Percentiles rank a stretch among this genome's conserved stretches.
These are phyloP conservation scores for Colletotrichum euphorbiae DNA, from an alignment of 2,329 filamentous ascomycete genomes.

Conservation along the genomic window DNA sequence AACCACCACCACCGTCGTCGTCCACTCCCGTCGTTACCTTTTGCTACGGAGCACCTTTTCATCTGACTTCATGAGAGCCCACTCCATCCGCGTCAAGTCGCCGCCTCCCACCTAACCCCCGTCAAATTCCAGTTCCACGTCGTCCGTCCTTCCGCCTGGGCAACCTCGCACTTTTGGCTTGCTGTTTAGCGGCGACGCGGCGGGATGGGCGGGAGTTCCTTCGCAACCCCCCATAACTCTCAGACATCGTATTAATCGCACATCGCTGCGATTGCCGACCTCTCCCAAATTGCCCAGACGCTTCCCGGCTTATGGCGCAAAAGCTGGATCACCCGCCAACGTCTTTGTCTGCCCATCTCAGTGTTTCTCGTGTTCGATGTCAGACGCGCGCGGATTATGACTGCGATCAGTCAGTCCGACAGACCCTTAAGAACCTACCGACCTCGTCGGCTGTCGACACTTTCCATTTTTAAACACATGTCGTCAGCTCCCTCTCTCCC, in stretches of 20 bases:
- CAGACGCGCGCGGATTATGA: conserved; percentile 10
- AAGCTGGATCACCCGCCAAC: conserved; percentile 2
- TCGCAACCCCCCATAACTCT: background rate
- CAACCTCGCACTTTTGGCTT: too few relatives aligned
- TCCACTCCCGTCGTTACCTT: conserved; percentile 4
- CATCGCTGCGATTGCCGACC: background rate
- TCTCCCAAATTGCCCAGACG: background rate
- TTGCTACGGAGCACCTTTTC: background rate
- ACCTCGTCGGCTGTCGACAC: background rate
- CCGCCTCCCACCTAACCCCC: conserved; percentile 1
- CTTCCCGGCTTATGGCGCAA: background rate
- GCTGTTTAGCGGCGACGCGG: background rate
- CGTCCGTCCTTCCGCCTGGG: background rate
- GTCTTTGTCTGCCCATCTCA: conserved; percentile 24
- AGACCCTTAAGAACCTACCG: conserved; percentile 13
- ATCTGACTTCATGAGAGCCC: conserved; percentile 18
- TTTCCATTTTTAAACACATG: background rate
- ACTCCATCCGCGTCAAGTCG: conserved; percentile 21
- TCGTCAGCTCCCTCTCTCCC: background rate
- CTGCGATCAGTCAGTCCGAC: conserved; percentile 15
- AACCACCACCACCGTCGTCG: conserved; percentile 10
- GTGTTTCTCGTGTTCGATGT: background rate
- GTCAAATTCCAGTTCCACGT: background rate
- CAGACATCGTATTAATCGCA: background rate
- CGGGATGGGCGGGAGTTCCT: conserved; percentile 16